Evolutionary conservation across 2,329 filamentous ascomycete species (phyloP).

Genomic region (Camillea tinctor): DNA sequence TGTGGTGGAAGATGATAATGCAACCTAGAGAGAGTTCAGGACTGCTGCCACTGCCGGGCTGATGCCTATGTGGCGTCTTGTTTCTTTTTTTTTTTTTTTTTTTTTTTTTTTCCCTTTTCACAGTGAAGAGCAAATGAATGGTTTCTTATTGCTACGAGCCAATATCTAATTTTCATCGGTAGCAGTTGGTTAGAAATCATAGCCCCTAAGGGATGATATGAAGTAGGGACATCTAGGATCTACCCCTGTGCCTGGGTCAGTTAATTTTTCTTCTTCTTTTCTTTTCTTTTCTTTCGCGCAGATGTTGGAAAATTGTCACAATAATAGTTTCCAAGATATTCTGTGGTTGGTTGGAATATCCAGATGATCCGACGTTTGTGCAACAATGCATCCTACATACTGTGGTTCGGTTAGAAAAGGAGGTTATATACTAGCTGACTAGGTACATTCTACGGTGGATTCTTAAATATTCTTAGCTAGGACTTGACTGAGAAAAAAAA

Average conservation of each 20-base stretch:
- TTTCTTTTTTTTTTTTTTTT: slow-evolving; percentile 19
- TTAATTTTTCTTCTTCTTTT: neutral
- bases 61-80: neutral
- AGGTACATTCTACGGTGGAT: neutral
- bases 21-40: slow-evolving; percentile 4
- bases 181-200: neutral
- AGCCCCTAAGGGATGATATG: neutral
- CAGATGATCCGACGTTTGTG: neutral
- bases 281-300: neutral
- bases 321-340: neutral
- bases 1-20: slow-evolving; percentile 24
- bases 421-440: neutral
- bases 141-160: neutral
- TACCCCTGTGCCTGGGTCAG: neutral
- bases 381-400: neutral
- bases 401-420: neutral
- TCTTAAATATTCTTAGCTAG: neutral
- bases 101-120: slow-evolving; percentile 14
- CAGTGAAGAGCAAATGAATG: neutral
- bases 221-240: neutral
- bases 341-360: neutral
- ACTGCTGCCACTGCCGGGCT: neutral
- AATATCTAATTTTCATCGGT: neutral
- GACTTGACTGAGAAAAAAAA: neutral
- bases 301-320: neutral